Evolutionary conservation across 75 land plant genomes (phyloP), one percentile per base, ranked within the genome.

Genomic region (Pinus tabuliformis): DNA sequence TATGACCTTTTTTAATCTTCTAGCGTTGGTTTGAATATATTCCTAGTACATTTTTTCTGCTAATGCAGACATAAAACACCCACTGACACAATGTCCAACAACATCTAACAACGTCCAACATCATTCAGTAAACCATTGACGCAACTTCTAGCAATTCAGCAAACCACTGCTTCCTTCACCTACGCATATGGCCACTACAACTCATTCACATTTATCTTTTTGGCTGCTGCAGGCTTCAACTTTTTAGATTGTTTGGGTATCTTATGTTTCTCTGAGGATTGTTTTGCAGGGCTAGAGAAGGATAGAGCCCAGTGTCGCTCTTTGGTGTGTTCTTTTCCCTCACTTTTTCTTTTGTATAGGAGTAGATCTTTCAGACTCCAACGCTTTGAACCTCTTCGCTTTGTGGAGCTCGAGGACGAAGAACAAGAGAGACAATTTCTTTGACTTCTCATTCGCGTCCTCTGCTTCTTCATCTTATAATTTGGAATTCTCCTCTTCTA

Each of bases 321-420:
- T 6, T 71, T 78, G 66, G 59, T 30, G 56, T 72, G 58, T 52
- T 70, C 76, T 11, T 80, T 78, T 45, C 88, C 88, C 75, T 86
- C 90, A 36, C 90, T 86, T 57, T 84, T 89, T 74, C 86, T 86
- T 49, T 86, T 62, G 80, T 80, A 72, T 1, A 90, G 72, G 61
- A 88, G 81, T 8, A 68, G 39, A 70, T 88, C 87, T 65, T 83
- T 88, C 33, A 88, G 65, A 22, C 83, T 85, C 2, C 81, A 65
- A 82, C 87, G 49, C 8, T 45, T 45, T 45, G 49, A 45, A 85
- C 21, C 87, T 56, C 78, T 85, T 87, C 70, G 81, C 52, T 87
- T 70, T 12, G 83, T 81, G 15, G 84, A 78, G 4, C 83, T 83
- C 0, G 88, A 81, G 0, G 91, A 86, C 3, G 76, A 33, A 0